Conservation (phyloP, 2,329 filamentous ascomycete genomes). For the Pseudopyricularia cyperi region DNA sequence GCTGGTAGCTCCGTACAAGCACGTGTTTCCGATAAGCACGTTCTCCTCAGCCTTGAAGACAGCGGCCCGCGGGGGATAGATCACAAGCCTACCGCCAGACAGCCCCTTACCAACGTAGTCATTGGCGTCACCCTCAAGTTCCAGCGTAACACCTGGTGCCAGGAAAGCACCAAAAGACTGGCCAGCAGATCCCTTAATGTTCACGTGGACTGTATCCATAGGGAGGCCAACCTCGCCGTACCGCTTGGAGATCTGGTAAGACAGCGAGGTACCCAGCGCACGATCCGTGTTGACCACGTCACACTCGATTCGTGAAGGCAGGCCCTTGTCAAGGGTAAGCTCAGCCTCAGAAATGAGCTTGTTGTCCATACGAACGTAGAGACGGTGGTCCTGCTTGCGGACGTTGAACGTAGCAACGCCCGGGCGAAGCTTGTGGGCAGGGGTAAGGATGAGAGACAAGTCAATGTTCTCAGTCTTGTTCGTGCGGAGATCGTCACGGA, state of each 20-base stretch:
- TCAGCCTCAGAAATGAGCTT: constrained; percentile 95
- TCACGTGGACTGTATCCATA: constrained; percentile 87
- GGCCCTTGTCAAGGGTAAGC: constrained; percentile 83
- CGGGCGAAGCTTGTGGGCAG: constrained; percentile 88
- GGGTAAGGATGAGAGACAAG: constrained; percentile 81
- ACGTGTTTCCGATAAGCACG: constrained; percentile 84
- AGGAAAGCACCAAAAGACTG: constrained; percentile 95
- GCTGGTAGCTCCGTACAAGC: constrained; percentile 83
- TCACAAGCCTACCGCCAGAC: constrained; percentile 81
- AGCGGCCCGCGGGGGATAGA: constrained; percentile 82
- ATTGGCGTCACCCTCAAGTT: constrained; percentile 91
- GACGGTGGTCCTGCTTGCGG: constrained; percentile 89
- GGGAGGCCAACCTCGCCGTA: constrained; percentile 84
- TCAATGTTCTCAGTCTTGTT: constrained; percentile 89
- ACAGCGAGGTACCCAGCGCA: constrained; percentile 83
- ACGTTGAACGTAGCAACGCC: constrained; percentile 96
- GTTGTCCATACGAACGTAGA: constrained; percentile 89
- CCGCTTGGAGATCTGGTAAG: constrained; percentile 88
- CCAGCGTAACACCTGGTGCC: constrained; percentile 83
- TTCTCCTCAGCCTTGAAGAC: constrained; percentile 97
- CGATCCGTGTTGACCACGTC: constrained; percentile 96
- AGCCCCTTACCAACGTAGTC: constrained; percentile 96
- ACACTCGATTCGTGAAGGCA: constrained; percentile 86
- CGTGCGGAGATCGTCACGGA: constrained; percentile 78
- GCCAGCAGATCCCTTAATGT: constrained; percentile 90